Conservation (phyloP, 2,329 filamentous ascomycete species). For the Davidsoniella neocaledoniae region DNA sequence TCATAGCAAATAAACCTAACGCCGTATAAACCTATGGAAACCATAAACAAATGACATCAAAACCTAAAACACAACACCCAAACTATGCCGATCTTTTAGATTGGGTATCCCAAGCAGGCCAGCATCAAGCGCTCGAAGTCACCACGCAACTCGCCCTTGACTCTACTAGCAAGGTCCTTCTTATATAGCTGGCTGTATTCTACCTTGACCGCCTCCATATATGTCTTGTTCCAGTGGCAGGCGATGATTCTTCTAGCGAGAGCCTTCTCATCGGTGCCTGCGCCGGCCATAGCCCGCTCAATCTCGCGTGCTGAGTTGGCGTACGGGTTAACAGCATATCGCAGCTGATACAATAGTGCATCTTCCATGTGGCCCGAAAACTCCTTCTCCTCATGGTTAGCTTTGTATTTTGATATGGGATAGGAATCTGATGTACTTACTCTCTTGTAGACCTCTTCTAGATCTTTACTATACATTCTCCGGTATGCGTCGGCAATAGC, state of each 20-base stretch:
- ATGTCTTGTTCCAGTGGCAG: conserved; percentile 64
- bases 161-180: conserved; percentile 48
- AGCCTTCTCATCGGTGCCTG: conserved; percentile 72
- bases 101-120: conserved; percentile 38
- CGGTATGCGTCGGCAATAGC: conserved; percentile 65
- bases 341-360: conserved; percentile 65
- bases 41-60: not conserved
- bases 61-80: not conserved
- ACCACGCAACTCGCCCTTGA: conserved; percentile 70
- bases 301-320: conserved; percentile 67
- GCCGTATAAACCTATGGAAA: not conserved
- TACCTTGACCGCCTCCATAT: conserved; percentile 60
- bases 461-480: conserved; percentile 48
- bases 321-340: conserved; percentile 59
- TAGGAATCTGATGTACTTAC: conserved; percentile 23
- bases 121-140: conserved; percentile 67
- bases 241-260: conserved; percentile 64
- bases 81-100: not conserved
- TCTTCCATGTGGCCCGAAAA: conserved; percentile 89
- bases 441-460: conserved; percentile 59
- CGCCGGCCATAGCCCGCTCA: conserved; percentile 74
- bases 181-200: conserved; percentile 60
- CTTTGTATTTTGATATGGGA: not conserved
- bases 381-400: conserved; percentile 28
- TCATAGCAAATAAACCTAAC: not conserved